These are phyloP conservation scores for Novymonas esmeraldas DNA, from an alignment of 208 protist species.

Conservation along the genomic window DNA sequence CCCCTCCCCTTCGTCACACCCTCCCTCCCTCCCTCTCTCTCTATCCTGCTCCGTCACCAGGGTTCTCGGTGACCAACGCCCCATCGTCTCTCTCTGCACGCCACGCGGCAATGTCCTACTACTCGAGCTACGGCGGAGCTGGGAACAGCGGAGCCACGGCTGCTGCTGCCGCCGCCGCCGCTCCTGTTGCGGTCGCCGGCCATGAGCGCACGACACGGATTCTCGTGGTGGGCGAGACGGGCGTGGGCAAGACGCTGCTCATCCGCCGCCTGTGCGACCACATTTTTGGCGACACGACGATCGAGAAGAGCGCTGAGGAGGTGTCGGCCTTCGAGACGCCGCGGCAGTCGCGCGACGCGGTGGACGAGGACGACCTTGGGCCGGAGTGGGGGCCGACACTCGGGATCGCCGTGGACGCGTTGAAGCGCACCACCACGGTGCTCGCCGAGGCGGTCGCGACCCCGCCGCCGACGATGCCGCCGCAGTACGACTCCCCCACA, in stretches of 20 bases:
- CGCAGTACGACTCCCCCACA: background rate
- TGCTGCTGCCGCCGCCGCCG: background rate
- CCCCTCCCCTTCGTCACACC: background rate
- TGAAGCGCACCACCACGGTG: constrained; percentile 37
- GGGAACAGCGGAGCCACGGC: too few species aligned
- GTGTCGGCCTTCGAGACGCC: background rate
- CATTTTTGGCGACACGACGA: constrained; percentile 33
- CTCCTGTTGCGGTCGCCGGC: background rate
- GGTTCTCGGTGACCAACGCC: background rate
- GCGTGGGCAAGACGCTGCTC: constrained; percentile 85
- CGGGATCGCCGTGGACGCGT: constrained; percentile 55
- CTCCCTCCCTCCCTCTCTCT: background rate
- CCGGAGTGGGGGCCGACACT: constrained; percentile 52
- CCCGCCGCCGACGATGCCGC: background rate
- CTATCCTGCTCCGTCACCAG: background rate
- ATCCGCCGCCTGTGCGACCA: constrained; percentile 63
- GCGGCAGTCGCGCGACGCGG: background rate
- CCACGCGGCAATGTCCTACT: background rate
- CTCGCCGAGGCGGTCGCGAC: background rate
- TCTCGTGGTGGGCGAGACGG: constrained; percentile 78
- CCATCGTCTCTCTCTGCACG: background rate
- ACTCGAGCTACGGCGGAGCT: background rate
- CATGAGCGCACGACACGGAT: constrained; percentile 42
- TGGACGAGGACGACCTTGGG: constrained; percentile 28
- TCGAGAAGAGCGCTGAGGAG: constrained; percentile 1